These are phyloP conservation scores for Neonectria sp. DNA, from an alignment of 2,329 filamentous ascomycete species.

Conservation along the genomic window DNA sequence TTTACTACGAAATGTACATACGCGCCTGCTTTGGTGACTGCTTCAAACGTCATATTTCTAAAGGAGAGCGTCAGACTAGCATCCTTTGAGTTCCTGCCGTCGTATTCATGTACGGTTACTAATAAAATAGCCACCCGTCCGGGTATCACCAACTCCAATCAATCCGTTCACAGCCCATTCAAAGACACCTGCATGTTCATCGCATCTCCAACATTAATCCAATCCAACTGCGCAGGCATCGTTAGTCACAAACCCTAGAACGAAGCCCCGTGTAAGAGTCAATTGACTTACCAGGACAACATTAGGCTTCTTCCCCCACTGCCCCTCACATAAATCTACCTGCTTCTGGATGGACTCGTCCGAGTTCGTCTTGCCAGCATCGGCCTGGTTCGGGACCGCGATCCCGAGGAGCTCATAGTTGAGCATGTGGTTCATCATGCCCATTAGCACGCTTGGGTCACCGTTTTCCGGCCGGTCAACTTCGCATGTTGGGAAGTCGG, in stretches of 20 bases:
- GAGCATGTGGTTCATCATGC: slow-evolving; percentile 49
- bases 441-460: slow-evolving; percentile 45
- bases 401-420: slow-evolving; percentile 48
- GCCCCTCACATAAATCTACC: slow-evolving; percentile 41
- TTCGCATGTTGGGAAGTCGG: slow-evolving; percentile 74
- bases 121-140: neutral
- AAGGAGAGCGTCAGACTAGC: neutral
- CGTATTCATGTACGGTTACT: neutral
- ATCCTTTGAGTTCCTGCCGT: neutral
- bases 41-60: no score
- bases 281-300: slow-evolving; percentile 48
- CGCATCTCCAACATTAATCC: slow-evolving; percentile 58
- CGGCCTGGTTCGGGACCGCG: slow-evolving; percentile 51
- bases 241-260: slow-evolving; percentile 13
- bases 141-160: neutral
- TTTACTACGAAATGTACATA: no score
- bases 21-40: no score
- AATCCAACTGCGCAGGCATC: slow-evolving; percentile 56
- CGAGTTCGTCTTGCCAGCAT: slow-evolving; percentile 55
- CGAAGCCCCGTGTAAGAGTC: neutral
- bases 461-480: slow-evolving; percentile 71
- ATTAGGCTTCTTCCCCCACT: slow-evolving; percentile 44
- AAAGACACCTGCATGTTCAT: slow-evolving; percentile 56
- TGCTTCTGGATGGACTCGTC: slow-evolving; percentile 46
- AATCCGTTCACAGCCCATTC: slow-evolving; percentile 52